Evolutionary conservation across 768 basidiomycete species (phyloP), one percentile per base, ranked within the genome.

Genomic region (Tricholoma sp.): DNA sequence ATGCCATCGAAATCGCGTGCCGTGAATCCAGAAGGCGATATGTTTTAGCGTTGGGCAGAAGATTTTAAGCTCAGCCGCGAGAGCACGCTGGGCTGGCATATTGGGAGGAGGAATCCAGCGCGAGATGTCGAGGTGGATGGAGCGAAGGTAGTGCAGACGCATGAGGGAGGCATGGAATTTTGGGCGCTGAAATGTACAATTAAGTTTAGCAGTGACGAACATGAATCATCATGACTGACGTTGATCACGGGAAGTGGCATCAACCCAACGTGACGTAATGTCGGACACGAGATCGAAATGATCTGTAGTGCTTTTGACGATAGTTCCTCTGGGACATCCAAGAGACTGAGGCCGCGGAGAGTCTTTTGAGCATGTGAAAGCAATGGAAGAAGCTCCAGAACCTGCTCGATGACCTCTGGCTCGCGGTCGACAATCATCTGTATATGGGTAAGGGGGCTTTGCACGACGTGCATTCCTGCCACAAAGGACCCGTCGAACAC

Each of bases 401-500:
- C 24, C 47, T 71, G 65, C 5, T 57, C 59, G 41, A 65, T 65
- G 24, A 69, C 62, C 29, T 75, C 74, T 17, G 68, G 68, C 28
- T 75, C 74, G 24, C 69, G 68, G 54, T 78, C 76, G n/a, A 79
- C 57, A 7, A 58, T 51, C 44, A 80, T 63, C 56, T 80, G 82
- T 7, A 84, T 47, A 54, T 81, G 74, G 0, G 73, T 74, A 57
- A 83, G 69, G 1, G 75, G 68, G 44, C 71, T 68, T 10, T 69
- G 56, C 9, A 74, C 55, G 15, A 84, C 64, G 60, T 79, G 74
- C 44, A 67, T 55, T 4, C 72, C 78, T 44, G 78, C 70, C 48
- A 71, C 62, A 41, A 80, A 62, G 0, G 75, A 72, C 2, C 78
- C 82, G 47, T 80, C 81, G 58, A 80, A 79, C 1, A 64, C 61